Evolutionary conservation across 805 yeast genomes (phyloP).

Genomic region (Ogataea parapolymorpha): DNA sequence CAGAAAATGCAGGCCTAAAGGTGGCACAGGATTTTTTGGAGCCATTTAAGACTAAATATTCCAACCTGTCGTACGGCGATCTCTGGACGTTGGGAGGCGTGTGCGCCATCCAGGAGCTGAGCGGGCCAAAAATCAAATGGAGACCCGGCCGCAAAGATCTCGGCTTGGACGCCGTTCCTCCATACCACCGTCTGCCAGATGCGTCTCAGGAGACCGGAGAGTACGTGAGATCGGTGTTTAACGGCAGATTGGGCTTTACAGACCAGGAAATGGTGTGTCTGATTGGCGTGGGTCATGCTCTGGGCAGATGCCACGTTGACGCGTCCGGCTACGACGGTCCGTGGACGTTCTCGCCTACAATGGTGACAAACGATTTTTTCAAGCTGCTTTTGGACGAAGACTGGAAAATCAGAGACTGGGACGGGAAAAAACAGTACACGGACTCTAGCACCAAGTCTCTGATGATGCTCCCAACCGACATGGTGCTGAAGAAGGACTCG

Average conservation of each 20-base stretch:
- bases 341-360: conserved; percentile 81
- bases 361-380: conserved; percentile 72
- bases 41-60: conserved; percentile 52
- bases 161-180: conserved; percentile 36
- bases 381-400: conserved; percentile 48
- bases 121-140: conserved; percentile 62
- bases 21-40: conserved; percentile 54
- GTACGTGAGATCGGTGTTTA: conserved; percentile 44
- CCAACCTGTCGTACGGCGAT: conserved; percentile 63
- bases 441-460: conserved; percentile 52
- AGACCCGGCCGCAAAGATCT: conserved; percentile 48
- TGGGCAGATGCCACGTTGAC: conserved; percentile 47
- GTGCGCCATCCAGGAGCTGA: conserved; percentile 57
- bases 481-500: conserved; percentile 47
- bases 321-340: conserved; percentile 84
- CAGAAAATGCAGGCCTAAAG: conserved; percentile 48
- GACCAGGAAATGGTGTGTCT: conserved; percentile 46
- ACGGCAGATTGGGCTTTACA: conserved; percentile 42
- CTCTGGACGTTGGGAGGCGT: conserved; percentile 74
- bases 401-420: conserved; percentile 60
- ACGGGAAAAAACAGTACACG: conserved; percentile 60
- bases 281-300: conserved; percentile 45
- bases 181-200: conserved; percentile 50
- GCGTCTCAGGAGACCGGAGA: conserved; percentile 41
- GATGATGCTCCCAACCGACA: conserved; percentile 62